These are phyloP conservation scores for Cordyceps militaris DNA, from an alignment of 2,329 filamentous ascomycete genomes.

Conservation along the genomic window DNA sequence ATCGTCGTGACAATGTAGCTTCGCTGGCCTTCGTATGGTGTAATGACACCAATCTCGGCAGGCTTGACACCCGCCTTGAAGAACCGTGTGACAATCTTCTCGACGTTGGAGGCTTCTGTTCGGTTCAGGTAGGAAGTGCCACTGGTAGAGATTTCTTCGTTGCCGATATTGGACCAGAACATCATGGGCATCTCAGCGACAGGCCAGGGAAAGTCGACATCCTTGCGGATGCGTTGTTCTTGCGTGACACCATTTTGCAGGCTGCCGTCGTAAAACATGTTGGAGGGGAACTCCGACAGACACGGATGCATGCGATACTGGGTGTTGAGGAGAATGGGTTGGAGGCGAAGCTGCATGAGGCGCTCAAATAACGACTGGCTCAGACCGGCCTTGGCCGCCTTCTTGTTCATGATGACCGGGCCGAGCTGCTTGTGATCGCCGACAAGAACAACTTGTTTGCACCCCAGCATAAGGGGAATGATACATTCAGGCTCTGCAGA, in stretches of 20 bases:
- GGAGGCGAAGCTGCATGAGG: constrained; percentile 81
- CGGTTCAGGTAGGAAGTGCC: constrained; percentile 97
- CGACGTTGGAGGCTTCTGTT: constrained; percentile 93
- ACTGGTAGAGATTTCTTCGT: constrained; percentile 95
- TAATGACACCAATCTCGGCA: constrained; percentile 91
- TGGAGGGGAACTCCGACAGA: constrained; percentile 92
- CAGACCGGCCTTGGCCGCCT: constrained; percentile 92
- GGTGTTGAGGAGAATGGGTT: constrained; percentile 87
- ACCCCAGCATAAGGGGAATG: constrained; percentile 94
- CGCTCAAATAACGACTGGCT: constrained; percentile 99
- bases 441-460: constrained; percentile 98
- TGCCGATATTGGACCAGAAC: constrained; percentile 98
- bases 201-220: constrained; percentile 98
- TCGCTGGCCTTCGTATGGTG: constrained; percentile 94
- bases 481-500: constrained; percentile 98
- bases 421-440: constrained; percentile 97
- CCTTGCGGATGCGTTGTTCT: constrained; percentile 77
- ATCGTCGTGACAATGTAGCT: constrained; percentile 99
- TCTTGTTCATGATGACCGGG: constrained; percentile 99
- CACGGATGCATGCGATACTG: constrained; percentile 99
- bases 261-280: constrained; percentile 99
- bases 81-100: constrained; percentile 97
- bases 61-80: constrained; percentile 98
- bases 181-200: constrained; percentile 95
- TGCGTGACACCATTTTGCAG: constrained; percentile 94